Conservation (phyloP, 163 green algal genomes). For the Volvox carteri region DNA sequence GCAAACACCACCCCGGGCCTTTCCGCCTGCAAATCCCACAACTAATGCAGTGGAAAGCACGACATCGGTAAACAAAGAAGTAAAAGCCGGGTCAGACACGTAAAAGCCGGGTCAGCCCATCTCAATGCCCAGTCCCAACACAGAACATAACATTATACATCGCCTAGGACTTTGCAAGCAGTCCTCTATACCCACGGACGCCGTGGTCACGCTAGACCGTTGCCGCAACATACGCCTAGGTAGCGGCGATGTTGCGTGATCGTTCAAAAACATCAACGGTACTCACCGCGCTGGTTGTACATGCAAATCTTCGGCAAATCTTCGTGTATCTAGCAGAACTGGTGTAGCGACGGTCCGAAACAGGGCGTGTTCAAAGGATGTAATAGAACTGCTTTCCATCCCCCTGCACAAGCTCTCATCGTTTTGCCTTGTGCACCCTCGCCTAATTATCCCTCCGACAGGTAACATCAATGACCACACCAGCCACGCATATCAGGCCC, state of each 20-base stretch:
- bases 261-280: background rate
- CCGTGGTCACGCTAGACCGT: background rate
- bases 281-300: background rate
- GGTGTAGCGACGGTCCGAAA: background rate
- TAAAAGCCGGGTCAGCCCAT: no score
- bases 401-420: no score
- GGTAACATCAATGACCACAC: background rate
- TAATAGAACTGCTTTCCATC: background rate
- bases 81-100: no score
- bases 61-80: no score
- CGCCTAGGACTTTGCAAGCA: background rate
- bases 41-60: background rate
- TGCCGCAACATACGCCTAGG: constrained; percentile 1
- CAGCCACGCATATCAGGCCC: background rate
- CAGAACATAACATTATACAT: background rate
- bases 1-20: background rate
- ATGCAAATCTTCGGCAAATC: constrained; percentile 3
- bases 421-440: no score
- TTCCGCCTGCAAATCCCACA: constrained; percentile 3
- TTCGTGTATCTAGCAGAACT: background rate
- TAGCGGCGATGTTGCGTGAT: background rate
- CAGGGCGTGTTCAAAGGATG: background rate
- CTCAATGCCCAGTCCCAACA: no score
- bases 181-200: background rate
- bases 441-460: no score